These are phyloP conservation scores for Cladosporium sp. DNA, from an alignment of 2,329 filamentous ascomycete species.

Conservation along the genomic window DNA sequence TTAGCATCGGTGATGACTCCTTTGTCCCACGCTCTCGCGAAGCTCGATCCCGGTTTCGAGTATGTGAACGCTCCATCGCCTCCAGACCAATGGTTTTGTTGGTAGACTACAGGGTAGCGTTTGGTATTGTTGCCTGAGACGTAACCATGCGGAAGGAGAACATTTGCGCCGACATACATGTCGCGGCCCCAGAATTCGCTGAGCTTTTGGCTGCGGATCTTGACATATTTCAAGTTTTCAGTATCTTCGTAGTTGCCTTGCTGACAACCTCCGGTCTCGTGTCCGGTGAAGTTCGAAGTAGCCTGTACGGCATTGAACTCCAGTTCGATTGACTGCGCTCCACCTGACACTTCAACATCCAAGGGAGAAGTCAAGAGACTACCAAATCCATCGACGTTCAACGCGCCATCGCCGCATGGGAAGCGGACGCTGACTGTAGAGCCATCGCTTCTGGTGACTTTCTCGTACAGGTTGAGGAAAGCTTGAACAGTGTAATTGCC, in stretches of 20 bases:
- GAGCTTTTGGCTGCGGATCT: constrained; percentile 35
- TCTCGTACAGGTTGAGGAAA: constrained; percentile 35
- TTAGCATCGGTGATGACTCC: constrained; percentile 30
- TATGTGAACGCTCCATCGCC: constrained; percentile 20
- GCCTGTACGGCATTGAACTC: constrained; percentile 29
- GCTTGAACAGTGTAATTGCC: constrained; percentile 34
- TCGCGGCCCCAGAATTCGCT: constrained; percentile 35
- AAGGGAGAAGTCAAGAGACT: constrained; percentile 26
- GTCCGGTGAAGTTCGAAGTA: constrained; percentile 26
- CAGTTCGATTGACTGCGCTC: constrained; percentile 29
- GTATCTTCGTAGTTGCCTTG: constrained; percentile 38
- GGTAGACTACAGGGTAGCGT: constrained; percentile 35
- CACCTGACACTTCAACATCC: constrained; percentile 27
- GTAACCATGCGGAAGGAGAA: constrained; percentile 34
- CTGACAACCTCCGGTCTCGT: constrained; percentile 35
- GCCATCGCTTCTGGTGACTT: constrained; percentile 33
- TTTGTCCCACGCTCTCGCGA: constrained; percentile 26
- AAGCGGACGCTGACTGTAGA: constrained; percentile 34
- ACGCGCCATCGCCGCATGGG: constrained; percentile 28
- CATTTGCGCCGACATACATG: constrained; percentile 34
- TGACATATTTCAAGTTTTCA: constrained; percentile 32
- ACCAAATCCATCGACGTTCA: constrained; percentile 29
- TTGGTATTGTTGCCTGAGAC: constrained; percentile 26
- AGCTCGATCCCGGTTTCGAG: constrained; percentile 6
- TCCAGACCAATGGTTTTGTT: constrained; percentile 27